Evolutionary conservation across 1,284 basidiomycete species (phyloP), one percentile per base, ranked within the genome.

Genomic region (Cryptococcus sp.): DNA sequence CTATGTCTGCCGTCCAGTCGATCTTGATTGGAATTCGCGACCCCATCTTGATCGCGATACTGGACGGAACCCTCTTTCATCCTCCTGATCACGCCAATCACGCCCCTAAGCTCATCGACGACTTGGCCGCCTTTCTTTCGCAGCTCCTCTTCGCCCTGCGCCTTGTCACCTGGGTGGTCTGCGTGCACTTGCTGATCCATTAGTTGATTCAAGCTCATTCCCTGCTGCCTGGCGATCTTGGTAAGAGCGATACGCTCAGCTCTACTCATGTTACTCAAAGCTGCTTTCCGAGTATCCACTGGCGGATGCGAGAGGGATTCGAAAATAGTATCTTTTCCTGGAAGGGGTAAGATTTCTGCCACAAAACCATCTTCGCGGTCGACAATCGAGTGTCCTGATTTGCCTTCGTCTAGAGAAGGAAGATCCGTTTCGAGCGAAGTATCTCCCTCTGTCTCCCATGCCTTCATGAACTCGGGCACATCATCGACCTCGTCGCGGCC

Each of bases 81-180:
- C 26, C 52, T 48, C 59, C 73, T 57, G 26, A 77, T 75, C 20
- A 67, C 56, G 19, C 67, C 74, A 43, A 77, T 74, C 52, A 77
- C 66, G 16, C 70, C 66, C 53, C 65, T 61, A 25, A 77, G 59
- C 65, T 77, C 75, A 43, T 65, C 63, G 17, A 77, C 66, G 26
- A 77, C 67, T 52, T 64, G 50, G 3, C 67, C 67, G 13, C 64
- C 66, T 25, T 50, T 59, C 50, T 49, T 49, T n/a, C 47, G 50
- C 52, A 54, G 55, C 47, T 61, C 50, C 46, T 52, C 41, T 17
- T 55, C 53, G 26, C 52, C 47, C 23, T 6, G 22, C 25, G 15
- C 46, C 1, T 23, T 49, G 23, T 54, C 41, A 48, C 48, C 43
- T 38, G 46, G 52, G 50, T 55, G 52, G 26, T 49, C 19, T 22